Evolutionary conservation across 345 rosid species (phyloP), one percentile per base, ranked within the genome.

Genomic region (Nasturtium officinale): DNA sequence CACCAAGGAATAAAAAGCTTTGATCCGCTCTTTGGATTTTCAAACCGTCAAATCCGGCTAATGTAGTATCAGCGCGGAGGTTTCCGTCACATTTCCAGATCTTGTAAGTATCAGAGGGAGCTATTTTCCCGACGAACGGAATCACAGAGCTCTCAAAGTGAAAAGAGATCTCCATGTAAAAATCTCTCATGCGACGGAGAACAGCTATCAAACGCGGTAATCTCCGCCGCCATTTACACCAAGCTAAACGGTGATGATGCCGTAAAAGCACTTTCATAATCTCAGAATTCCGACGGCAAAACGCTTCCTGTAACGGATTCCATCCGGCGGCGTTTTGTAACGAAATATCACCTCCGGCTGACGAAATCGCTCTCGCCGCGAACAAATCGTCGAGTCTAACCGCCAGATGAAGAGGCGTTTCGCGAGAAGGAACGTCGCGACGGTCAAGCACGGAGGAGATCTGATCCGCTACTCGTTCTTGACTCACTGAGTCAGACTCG

Each of bases 11-110:
- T 15, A 92, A 83, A 48, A 95, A 92, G 83, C 97, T 90, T 79
- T 90, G 97, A 69, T 95, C 98, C 0, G 98, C 96, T 4, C 99
- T 87, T 71, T 91, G 96, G 71, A 92, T 95, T 71, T 92, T 95
- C 67, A 95, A 82, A 45, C 99, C 99, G 72, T 95, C 99, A 52
- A 95, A 95, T 48, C 99, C 99, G 0, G 99, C 97, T 1, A 95
- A 63, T 0, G 99, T 87, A 5, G 96, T 91, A 50, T 95, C 99
- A 1, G 99, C 99, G 4, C 98, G 88, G 65, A 95, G 97, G 47
- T 90, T 91, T 0, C 96, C 98, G 57, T 95, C 97, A 25, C 96
- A 94, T 78, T 95, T 95, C 99, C 99, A 95, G 84, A 95, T 95
- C 82, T 85, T 90, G 81, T 95, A 95, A 3, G 99, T 95, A 28